A percentile compares a stretch with the other conserved stretches of the same genome.
These are phyloP conservation scores for Asparagopsis taxiformis DNA, from an alignment of 31 red algal species.

Conservation along the genomic window DNA sequence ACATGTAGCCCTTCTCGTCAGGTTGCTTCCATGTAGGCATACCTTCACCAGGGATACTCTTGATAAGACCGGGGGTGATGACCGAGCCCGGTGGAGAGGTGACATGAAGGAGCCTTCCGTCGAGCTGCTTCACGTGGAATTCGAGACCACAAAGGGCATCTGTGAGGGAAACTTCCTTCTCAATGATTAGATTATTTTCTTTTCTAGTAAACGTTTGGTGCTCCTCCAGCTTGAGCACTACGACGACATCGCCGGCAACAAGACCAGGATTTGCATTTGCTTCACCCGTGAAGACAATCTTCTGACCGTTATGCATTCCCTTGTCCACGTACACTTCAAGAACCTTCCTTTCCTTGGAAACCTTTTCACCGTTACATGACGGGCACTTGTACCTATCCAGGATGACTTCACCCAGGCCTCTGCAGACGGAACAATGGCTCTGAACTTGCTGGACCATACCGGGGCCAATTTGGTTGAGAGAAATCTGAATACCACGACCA, in stretches of 20 bases:
- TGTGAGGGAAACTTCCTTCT: constrained; percentile 77
- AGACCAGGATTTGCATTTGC: constrained; percentile 93
- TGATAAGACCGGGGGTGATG: constrained; percentile 79
- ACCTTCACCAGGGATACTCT: constrained; percentile 93
- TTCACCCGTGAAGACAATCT: constrained; percentile 91
- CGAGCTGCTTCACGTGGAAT: constrained; percentile 87
- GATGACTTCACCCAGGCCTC: constrained; percentile 75
- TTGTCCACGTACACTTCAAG: constrained; percentile 93
- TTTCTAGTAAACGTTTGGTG: constrained; percentile 84
- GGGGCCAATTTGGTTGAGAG: constrained; percentile 90
- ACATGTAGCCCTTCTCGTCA: constrained; percentile 83
- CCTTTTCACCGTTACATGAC: constrained; percentile 84
- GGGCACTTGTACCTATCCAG: constrained; percentile 69
- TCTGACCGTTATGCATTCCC: constrained; percentile 94
- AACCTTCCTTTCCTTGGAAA: constrained; percentile 93
- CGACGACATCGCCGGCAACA: constrained; percentile 89
- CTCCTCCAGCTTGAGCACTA: constrained; percentile 90
- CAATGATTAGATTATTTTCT: constrained; percentile 83
- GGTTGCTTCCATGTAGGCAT: constrained; percentile 93
- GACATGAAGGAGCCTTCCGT: constrained; percentile 81
- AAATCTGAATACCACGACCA: constrained; percentile 82
- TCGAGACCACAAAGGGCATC: constrained; percentile 89
- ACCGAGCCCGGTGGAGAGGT: constrained; percentile 57
- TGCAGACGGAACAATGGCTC: constrained; percentile 74
- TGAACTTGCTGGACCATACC: constrained; percentile 99